phyloP scores from a whole-genome alignment of 768 basidiomycete species.

The Calocera viscosa region DNA sequence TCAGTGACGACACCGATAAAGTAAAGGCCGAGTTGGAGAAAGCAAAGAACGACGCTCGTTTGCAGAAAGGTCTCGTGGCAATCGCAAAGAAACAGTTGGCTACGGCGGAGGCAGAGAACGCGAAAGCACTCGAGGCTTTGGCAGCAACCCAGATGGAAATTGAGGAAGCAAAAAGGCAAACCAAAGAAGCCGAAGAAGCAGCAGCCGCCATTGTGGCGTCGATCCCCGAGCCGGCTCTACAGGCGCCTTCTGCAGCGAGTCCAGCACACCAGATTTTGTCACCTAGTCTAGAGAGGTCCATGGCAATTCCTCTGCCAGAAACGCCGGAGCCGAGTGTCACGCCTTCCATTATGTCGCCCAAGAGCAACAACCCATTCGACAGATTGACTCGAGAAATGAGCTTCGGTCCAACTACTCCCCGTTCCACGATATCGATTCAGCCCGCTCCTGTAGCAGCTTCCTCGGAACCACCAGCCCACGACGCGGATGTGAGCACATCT shows the following conservation, averaged over 20 bases:
- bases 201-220: conserved; percentile 18
- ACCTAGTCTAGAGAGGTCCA: conserved; percentile 32
- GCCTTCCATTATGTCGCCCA: conserved; percentile 35
- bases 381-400: conserved; percentile 38
- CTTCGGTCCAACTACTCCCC: conserved; percentile 29
- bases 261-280: not conserved
- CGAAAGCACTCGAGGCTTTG: conserved; percentile 57
- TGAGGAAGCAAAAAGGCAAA: conserved; percentile 33
- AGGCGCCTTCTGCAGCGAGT: conserved; percentile 17
- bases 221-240: conserved; percentile 19
- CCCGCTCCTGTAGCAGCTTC: conserved; percentile 32
- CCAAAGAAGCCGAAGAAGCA: conserved; percentile 9
- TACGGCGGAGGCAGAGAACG: conserved; percentile 65
- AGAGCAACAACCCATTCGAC: conserved; percentile 91
- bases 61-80: conserved; percentile 88
- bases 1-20: conserved; percentile 54
- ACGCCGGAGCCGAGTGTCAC: conserved; percentile 54
- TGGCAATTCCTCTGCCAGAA: conserved; percentile 56
- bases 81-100: conserved; percentile 90
- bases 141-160: conserved; percentile 22
- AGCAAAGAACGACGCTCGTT: conserved; percentile 82
- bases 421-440: conserved; percentile 50
- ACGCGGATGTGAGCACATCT: not conserved
- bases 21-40: conserved; percentile 72
- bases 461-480: not conserved